These are phyloP conservation scores for Cryptococcus sp. DNA, from an alignment of 1,284 basidiomycete species.

Conservation along the genomic window DNA sequence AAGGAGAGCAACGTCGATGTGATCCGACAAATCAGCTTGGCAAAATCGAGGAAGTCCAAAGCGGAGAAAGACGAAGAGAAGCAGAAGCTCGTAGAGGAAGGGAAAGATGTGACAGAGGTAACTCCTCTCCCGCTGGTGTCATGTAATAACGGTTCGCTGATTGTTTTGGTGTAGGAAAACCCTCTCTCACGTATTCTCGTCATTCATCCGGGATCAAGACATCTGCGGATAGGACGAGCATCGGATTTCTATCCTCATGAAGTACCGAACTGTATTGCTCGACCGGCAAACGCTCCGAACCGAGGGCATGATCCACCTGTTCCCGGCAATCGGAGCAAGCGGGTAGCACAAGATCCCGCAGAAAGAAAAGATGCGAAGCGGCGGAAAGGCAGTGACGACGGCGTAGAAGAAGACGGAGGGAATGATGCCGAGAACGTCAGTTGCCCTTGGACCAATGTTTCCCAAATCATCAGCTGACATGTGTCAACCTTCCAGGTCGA, in stretches of 20 bases:
- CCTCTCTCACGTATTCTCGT: conserved; percentile 63
- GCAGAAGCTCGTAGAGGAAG: conserved; percentile 17
- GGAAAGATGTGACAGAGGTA: conserved; percentile 25
- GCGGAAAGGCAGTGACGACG: conserved; percentile 5
- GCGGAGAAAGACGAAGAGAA: conserved; percentile 27
- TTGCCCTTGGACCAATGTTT: conserved; percentile 2
- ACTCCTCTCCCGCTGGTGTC: conserved; percentile 3
- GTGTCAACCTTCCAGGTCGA: conserved; percentile 60
- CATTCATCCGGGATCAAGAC: conserved; percentile 90
- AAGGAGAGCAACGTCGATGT: conserved; percentile 47
- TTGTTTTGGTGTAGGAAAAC: conserved; percentile 16
- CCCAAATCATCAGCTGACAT: neutral
- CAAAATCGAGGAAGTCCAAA: conserved; percentile 28
- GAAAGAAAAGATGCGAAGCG: conserved; percentile 16
- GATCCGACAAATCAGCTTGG: conserved; percentile 35
- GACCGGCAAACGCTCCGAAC: conserved; percentile 20
- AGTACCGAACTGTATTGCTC: conserved; percentile 52
- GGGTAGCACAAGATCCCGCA: conserved; percentile 20
- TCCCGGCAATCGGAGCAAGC: conserved; percentile 33
- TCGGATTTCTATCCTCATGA: conserved; percentile 64
- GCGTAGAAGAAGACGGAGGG: conserved; percentile 10
- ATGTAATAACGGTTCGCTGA: neutral
- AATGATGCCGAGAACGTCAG: conserved; percentile 30
- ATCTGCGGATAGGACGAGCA: conserved; percentile 82
- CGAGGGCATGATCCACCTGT: conserved; percentile 32